Evolutionary conservation across 495 filamentous ascomycete species (phyloP).

Genomic region (Articulospora tetracladia): DNA sequence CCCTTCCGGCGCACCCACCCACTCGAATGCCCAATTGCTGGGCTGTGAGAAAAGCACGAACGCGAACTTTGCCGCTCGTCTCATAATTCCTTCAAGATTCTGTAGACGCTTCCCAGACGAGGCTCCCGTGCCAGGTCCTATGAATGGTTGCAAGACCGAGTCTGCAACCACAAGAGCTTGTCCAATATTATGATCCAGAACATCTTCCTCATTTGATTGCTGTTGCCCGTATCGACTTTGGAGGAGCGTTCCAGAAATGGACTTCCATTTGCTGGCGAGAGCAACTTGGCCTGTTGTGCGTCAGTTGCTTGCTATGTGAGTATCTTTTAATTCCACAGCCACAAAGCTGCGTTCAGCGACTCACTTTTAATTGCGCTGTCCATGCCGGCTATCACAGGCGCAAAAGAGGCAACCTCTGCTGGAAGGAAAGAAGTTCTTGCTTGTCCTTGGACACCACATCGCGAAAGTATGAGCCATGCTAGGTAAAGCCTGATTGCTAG

Average conservation of each 20-base stretch:
- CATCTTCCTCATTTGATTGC: neutral
- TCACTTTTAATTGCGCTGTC: neutral
- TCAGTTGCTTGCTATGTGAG: too few relatives aligned
- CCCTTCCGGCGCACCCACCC: slow-evolving; percentile 21
- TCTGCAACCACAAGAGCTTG: slow-evolving; percentile 20
- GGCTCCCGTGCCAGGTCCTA: slow-evolving; percentile 18
- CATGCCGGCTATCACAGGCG: neutral
- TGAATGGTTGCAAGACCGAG: slow-evolving; percentile 25
- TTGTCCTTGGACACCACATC: slow-evolving; percentile 15
- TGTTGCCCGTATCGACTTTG: slow-evolving; percentile 25
- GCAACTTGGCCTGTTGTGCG: slow-evolving; percentile 15
- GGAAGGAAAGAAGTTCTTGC: slow-evolving; percentile 28
- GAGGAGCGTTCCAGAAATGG: slow-evolving; percentile 29
- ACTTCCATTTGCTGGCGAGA: slow-evolving; percentile 30
- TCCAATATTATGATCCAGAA: slow-evolving; percentile 13
- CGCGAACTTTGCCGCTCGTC: slow-evolving; percentile 30
- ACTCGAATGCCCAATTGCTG: slow-evolving; percentile 30
- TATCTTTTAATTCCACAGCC: too few relatives aligned
- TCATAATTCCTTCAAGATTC: slow-evolving; percentile 33
- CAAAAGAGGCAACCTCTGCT: slow-evolving; percentile 22
- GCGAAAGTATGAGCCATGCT: slow-evolving; percentile 28
- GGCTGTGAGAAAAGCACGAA: slow-evolving; percentile 36
- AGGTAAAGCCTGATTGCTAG: slow-evolving; percentile 27
- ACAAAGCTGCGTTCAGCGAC: too few relatives aligned
- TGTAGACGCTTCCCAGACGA: slow-evolving; percentile 20